These are phyloP conservation scores for Lactarius quietus DNA, from an alignment of 768 basidiomycete species.

Conservation along the genomic window DNA sequence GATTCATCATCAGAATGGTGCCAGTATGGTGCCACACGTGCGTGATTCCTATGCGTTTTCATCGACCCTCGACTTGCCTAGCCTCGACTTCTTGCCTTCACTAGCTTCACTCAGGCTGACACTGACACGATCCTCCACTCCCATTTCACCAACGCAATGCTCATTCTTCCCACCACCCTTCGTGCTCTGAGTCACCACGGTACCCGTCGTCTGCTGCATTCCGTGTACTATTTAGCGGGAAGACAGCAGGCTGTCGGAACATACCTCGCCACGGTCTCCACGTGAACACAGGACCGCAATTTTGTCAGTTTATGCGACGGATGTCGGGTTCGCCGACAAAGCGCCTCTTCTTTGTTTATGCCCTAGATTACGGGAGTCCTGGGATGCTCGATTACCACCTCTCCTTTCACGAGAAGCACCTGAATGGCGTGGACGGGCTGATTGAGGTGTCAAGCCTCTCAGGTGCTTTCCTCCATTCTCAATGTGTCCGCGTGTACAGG, in stretches of 20 bases:
- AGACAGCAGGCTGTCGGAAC: neutral
- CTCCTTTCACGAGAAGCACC: slow-evolving; percentile 30
- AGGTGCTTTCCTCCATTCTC: neutral
- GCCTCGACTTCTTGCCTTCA: too few relatives aligned
- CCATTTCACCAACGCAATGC: neutral
- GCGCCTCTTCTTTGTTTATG: slow-evolving; percentile 31
- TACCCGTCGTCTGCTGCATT: neutral
- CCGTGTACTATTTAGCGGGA: neutral
- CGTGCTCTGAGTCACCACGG: neutral
- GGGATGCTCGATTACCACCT: slow-evolving; percentile 30
- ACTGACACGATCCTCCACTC: neutral
- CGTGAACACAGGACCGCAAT: neutral
- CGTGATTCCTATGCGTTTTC: neutral
- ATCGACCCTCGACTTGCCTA: neutral
- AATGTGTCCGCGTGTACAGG: neutral
- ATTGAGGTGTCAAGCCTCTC: too few relatives aligned
- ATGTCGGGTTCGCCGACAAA: slow-evolving; percentile 15
- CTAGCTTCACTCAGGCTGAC: too few relatives aligned
- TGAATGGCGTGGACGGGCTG: slow-evolving; percentile 22
- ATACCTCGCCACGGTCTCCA: neutral
- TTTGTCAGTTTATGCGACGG: neutral
- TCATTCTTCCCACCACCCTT: too few relatives aligned
- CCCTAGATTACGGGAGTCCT: slow-evolving; percentile 34
- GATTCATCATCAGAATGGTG: too few relatives aligned
- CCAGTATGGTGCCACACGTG: neutral